Conservation (phyloP, 768 basidiomycete species). For the Rhodotorula babjevae region DNA sequence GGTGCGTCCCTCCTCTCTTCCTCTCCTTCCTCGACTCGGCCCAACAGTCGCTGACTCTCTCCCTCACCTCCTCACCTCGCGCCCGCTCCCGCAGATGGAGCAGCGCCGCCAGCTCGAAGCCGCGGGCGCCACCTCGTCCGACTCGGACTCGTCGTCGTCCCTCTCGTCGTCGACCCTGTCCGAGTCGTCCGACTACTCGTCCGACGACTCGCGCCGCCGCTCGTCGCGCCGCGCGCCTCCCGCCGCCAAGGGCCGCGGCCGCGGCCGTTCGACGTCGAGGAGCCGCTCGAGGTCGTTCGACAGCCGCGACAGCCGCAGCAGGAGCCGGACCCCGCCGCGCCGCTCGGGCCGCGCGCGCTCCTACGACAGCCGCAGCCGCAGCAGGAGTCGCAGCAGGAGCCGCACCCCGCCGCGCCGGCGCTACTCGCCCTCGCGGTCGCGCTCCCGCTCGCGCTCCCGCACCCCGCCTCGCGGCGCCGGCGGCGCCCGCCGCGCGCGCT, state of each 20-base stretch:
- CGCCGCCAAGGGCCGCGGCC: no score
- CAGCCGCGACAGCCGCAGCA: constrained; percentile 22
- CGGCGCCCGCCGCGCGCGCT: background rate
- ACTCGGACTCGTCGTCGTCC: constrained; percentile 40
- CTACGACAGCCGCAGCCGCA: background rate
- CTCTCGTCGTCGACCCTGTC: constrained; percentile 39
- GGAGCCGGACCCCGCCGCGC: constrained; percentile 12
- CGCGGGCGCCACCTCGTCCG: constrained; percentile 29
- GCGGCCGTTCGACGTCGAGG: constrained; percentile 1
- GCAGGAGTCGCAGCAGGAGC: background rate
- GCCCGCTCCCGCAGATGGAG: constrained; percentile 23
- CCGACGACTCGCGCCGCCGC: constrained; percentile 20
- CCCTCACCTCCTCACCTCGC: no score
- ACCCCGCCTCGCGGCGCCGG: background rate
- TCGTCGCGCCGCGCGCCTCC: background rate
- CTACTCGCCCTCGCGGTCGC: constrained; percentile 23
- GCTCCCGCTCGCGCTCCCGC: background rate
- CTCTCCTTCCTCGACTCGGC: background rate
- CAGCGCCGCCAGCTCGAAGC: constrained; percentile 36
- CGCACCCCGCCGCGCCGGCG: constrained; percentile 17
- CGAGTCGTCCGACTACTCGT: constrained; percentile 39
- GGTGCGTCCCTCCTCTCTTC: constrained; percentile 48
- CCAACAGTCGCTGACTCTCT: background rate
- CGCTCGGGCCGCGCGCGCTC: background rate
- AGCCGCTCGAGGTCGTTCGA: constrained; percentile 16